These are phyloP conservation scores for Schizosaccharomyces versatilis DNA, from an alignment of 1,139 yeast species.

Conservation along the genomic window DNA sequence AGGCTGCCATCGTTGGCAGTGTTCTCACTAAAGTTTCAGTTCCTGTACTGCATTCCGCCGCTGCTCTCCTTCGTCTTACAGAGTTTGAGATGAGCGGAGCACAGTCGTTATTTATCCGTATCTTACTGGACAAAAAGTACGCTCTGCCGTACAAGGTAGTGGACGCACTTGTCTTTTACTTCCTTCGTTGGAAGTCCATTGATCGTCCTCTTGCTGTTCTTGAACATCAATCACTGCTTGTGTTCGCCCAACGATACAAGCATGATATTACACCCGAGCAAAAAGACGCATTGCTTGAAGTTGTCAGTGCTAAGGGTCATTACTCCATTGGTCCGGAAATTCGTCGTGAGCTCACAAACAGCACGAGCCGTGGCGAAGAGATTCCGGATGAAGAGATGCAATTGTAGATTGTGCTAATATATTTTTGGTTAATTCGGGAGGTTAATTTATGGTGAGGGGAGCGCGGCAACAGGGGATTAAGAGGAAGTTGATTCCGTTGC, in stretches of 20 bases:
- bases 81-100: constrained; percentile 55
- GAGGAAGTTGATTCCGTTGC: too few species aligned
- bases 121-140: constrained; percentile 75
- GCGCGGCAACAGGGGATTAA: too few species aligned
- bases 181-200: constrained; percentile 51
- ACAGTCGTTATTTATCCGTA: constrained; percentile 71
- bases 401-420: not conserved
- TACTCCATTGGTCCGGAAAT: constrained; percentile 81
- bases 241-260: constrained; percentile 87
- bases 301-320: constrained; percentile 75
- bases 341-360: constrained; percentile 78
- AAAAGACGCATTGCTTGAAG: constrained; percentile 76
- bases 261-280: constrained; percentile 95
- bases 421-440: constrained; percentile 2
- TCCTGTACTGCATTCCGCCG: constrained; percentile 89
- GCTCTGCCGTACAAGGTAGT: constrained; percentile 92
- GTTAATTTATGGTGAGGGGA: not conserved
- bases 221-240: constrained; percentile 88
- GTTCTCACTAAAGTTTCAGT: constrained; percentile 73
- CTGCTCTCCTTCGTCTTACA: constrained; percentile 66
- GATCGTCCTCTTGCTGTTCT: constrained; percentile 49
- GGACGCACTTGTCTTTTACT: constrained; percentile 86
- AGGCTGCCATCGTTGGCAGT: constrained; percentile 88
- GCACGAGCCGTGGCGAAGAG: constrained; percentile 28
- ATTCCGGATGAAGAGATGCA: constrained; percentile 2